A percentile compares a stretch with the other conserved stretches of the same genome.
phyloP scores from a whole-genome alignment of 257 asterid species.

The Solanum ahanhuiri region DNA sequence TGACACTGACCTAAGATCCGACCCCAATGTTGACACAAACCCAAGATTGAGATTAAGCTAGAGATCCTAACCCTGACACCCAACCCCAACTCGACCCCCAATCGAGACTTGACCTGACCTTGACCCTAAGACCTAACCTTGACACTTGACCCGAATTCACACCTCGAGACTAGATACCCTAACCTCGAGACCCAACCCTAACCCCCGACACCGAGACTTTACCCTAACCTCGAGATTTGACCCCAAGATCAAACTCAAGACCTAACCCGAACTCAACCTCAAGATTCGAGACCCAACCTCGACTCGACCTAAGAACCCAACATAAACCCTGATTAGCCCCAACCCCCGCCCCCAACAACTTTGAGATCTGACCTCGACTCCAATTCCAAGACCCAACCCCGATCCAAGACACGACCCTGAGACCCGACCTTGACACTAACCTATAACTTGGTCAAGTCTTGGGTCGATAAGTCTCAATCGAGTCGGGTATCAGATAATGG shows the following conservation, averaged over 20 bases:
- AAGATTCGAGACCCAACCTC: not conserved
- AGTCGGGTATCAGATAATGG: not conserved
- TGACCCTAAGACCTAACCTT: not conserved
- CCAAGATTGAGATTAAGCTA: not conserved
- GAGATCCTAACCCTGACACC: not conserved
- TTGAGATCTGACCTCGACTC: not conserved
- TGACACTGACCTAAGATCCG: not conserved
- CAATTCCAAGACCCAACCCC: not conserved
- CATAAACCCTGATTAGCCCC: not conserved
- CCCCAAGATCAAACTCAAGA: not conserved
- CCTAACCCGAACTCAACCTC: not conserved
- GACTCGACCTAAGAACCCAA: not conserved
- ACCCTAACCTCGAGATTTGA: no score
- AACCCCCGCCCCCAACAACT: no score
- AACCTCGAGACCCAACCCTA: not conserved
- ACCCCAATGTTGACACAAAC: not conserved
- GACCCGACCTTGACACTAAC: not conserved
- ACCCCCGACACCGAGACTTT: not conserved
- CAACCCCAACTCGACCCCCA: not conserved
- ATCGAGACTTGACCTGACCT: not conserved
- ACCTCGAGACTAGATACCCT: not conserved
- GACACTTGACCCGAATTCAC: not conserved
- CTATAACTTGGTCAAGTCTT: not conserved
- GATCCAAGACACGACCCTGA: not conserved
- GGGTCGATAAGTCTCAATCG: not conserved